Evolutionary conservation across 2,329 filamentous ascomycete species (phyloP), one percentile per base, ranked within the genome.

Genomic region (Claviceps sp.): DNA sequence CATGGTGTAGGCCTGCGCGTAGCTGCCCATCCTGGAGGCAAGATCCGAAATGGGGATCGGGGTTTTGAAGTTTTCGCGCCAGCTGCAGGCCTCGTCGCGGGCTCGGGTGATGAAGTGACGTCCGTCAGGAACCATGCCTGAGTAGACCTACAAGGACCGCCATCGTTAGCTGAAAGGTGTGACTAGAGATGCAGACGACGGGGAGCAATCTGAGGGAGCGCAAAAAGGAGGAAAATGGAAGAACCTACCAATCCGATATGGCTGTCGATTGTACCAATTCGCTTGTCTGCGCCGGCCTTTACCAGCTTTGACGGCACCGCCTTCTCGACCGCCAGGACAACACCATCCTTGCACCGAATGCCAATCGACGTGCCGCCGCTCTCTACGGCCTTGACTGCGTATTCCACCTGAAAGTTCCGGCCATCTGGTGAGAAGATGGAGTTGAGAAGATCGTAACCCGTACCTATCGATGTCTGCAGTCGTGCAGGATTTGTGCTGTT

Each of bases 401-500:
- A 98, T 78, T 98, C 93, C 70, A 94, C 88, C 73, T 98, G 93
- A 72, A 98, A 98, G 72, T 98, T 98, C 62, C 93, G 87, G 67
- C 93, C 93, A 74, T 98, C 93, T 59, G 93, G 93, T 47, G 93
- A 97, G 79, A 97, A 98, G 76, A 97, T 94, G 66, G 93, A 97
- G 80, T 98, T 98, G 69, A 88, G 88, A 64, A 98, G 85, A 82
- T 98, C 93, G 76, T 98, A 98, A 66, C 93, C 93, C 64, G 93
- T 98, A 68, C 93, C 93, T 86, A 98, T 98, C 67, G 93, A 98
- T 66, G 93, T 98, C 93, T 98, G 61, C 39, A 37, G 29, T 7
- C n/a, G 44, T 23, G 50, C 16, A n/a, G 34, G n/a, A 17, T 26
- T 26, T 13, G n/a, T 14, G 20, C 40, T 34, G 36, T 52, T 46